These are phyloP conservation scores for Aspergillus haitiensis DNA, from an alignment of 495 filamentous ascomycete species.

Conservation along the genomic window DNA sequence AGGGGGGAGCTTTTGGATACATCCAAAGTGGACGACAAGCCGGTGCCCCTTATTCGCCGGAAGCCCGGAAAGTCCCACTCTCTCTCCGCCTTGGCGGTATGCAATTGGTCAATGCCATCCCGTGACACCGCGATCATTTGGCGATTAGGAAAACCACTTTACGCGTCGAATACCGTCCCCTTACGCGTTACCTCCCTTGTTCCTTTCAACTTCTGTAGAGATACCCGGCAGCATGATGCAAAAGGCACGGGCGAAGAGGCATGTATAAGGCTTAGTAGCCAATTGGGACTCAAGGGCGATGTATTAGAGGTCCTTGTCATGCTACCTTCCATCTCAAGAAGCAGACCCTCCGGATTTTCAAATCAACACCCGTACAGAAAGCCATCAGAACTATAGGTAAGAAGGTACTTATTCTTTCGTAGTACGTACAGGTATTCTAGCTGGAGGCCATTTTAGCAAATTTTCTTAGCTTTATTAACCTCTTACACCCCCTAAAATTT, in stretches of 20 bases:
- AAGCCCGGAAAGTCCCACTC: constrained; percentile 3
- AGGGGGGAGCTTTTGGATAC: constrained; percentile 1
- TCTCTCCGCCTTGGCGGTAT: constrained; percentile 5
- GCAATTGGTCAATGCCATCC: constrained; percentile 29
- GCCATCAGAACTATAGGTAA: no score
- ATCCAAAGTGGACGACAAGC: neutral
- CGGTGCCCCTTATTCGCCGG: constrained; percentile 2
- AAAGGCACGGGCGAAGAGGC: neutral
- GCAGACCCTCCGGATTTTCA: no score
- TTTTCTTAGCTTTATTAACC: no score
- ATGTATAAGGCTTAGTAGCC: no score
- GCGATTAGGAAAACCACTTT: constrained; percentile 35
- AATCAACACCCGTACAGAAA: no score
- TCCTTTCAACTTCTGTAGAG: neutral
- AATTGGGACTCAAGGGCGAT: no score
- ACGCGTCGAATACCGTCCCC: constrained; percentile 39
- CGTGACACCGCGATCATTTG: constrained; percentile 47
- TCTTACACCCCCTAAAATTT: neutral
- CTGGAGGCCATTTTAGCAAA: no score
- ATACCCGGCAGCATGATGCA: neutral
- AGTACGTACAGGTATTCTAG: no score
- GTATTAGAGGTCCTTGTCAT: no score
- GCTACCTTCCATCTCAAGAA: no score
- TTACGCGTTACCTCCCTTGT: constrained; percentile 33
- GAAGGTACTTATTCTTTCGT: no score